Conservation (phyloP, 2,329 filamentous ascomycete genomes). For the Epicoccum nigrum region DNA sequence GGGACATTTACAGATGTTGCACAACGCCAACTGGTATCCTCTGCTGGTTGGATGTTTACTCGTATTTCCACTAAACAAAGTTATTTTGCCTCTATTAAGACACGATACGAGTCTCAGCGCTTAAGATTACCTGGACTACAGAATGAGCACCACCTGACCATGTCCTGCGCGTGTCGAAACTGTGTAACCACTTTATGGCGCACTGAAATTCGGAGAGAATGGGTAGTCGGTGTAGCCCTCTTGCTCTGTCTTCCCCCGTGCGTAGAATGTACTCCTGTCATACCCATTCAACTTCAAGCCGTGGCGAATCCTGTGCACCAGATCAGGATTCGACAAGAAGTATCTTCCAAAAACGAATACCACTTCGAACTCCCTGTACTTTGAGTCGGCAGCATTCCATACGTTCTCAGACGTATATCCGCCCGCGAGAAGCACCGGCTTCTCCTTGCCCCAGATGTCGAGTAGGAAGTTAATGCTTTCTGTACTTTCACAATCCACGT, state of each 20-base stretch:
- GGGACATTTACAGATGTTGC: background rate
- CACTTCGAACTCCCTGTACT: constrained; percentile 50
- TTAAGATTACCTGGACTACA: no score
- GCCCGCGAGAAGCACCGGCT: constrained; percentile 46
- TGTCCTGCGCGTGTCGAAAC: no score
- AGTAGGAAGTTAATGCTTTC: constrained; percentile 32
- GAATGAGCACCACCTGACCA: no score
- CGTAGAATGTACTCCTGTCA: constrained; percentile 12
- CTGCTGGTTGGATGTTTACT: no score
- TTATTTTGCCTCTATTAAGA: no score
- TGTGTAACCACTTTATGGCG: no score
- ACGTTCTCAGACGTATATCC: constrained; percentile 46
- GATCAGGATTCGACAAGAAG: constrained; percentile 53
- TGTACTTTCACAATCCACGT: constrained; percentile 36
- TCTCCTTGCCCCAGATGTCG: constrained; percentile 13
- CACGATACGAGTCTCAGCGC: no score
- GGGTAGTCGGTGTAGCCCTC: constrained; percentile 13
- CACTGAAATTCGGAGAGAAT: background rate
- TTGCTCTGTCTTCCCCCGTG: background rate
- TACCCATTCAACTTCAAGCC: background rate
- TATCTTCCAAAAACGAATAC: constrained; percentile 51
- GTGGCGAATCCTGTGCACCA: constrained; percentile 1
- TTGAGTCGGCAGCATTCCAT: constrained; percentile 33
- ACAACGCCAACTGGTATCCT: background rate
- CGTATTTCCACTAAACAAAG: no score